Evolutionary conservation across 192 early-diverging fungal genomes (phyloP), one percentile per base, ranked within the genome.

Genomic region (Jimgerdemannia flammicorona): DNA sequence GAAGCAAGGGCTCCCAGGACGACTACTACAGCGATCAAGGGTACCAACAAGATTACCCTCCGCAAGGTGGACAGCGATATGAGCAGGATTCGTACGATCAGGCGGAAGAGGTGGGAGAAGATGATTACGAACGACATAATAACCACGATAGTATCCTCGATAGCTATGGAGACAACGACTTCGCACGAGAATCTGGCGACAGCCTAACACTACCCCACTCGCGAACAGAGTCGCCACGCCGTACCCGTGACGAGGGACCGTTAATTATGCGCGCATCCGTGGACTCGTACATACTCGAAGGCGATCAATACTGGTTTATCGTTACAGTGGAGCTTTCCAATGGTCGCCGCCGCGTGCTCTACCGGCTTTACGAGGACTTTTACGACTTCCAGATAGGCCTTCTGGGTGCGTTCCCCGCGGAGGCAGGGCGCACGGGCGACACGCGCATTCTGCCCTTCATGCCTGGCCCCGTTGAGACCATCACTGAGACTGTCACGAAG

Each of bases 311-410:
- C 78, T 87, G 91, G 86, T 94, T 91, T 83, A 81, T 90, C 69
- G 84, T 94, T 7, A 82, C 83, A 71, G 87, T 87, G 19, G 76
- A 85, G 40, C 80, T 91, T 20, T 67, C 73, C 66, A 82, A 86
- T 65, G 87, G 88, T 43, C 78, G 83, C 4, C 85, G 85, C 68
- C 86, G 93, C 71, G 86, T 87, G 66, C 75, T 94, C 40, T 91
- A 87, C 76, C 86, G 93, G 69, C 79, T 90, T 17, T 94, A 94
- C 78, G 93, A 94, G 72, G 93, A 94, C 79, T 91, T 94, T 83
- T 90, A 92, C 75, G 85, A 87, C 76, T 92, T 92, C 78, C 93
- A 93, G 76, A 91, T 90, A 75, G 84, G 85, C 70, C 83, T 94
- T 18, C 74, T 90, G 63, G 84, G 92, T 44, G 78, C 85, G 64